A percentile compares a stretch with the other conserved stretches of the same genome.
Conservation (phyloP, 164 flowering plant genomes). For the Liriodendron chinense region DNA sequence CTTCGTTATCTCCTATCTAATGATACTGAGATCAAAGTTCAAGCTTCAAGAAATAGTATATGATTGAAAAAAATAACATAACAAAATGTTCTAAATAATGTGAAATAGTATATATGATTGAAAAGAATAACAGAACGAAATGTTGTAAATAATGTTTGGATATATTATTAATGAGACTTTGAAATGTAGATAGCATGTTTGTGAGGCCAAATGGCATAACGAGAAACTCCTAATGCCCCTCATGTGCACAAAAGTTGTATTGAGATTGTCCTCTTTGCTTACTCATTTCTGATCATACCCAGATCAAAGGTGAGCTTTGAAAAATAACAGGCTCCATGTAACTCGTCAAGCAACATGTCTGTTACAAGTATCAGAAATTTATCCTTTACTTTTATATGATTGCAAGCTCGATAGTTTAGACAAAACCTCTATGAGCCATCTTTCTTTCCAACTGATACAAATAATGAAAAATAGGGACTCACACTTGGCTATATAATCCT, state of each 20-base stretch:
- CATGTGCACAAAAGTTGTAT: neutral
- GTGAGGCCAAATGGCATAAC: conserved; percentile 1
- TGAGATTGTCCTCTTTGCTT: neutral
- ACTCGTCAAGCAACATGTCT: neutral
- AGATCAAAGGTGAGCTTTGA: neutral
- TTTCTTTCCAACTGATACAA: neutral
- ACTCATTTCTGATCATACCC: neutral
- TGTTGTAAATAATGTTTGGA: neutral
- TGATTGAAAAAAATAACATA: neutral
- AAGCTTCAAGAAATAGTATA: neutral
- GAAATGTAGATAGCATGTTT: neutral
- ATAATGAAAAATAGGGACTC: neutral
- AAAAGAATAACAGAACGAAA: too few species aligned
- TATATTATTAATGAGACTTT: neutral
- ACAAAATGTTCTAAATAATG: too few species aligned
- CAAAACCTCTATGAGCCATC: neutral
- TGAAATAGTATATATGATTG: neutral
- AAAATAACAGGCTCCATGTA: neutral
- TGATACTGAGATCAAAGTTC: neutral
- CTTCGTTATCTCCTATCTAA: neutral
- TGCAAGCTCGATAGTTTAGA: neutral
- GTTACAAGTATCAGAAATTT: neutral
- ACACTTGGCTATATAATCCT: neutral
- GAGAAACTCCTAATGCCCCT: neutral
- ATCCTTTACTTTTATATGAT: neutral